Base-by-base conservation (phyloP, 495 filamentous ascomycete genomes). In the Aspergillus wentii region DNA sequence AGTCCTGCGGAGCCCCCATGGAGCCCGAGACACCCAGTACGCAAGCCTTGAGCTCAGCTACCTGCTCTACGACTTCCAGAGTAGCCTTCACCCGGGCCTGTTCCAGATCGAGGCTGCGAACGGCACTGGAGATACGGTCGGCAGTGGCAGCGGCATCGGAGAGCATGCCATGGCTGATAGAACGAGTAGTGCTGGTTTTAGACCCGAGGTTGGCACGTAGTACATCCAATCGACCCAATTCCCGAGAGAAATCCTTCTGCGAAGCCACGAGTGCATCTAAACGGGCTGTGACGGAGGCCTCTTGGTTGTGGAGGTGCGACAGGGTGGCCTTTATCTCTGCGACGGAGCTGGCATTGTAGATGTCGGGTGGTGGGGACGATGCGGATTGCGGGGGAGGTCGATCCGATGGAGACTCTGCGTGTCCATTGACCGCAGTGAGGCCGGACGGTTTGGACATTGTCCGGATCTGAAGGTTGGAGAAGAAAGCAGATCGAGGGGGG, bases 1-100 rank as follows among this genome's bases (percentile, higher is more conserved):
- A 98, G 62, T 97, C 94, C 61, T 98, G 92, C 26, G 94, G 85
- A 2, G 88, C 92, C 9, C 92, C 94, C 92, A 98, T 97, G 27
- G 86, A 90, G 13, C 88, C 90, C 10, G 86, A 79, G 17, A 97
- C 89, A n/a, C 92, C 94, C 14, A 95, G 76, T 27, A 97, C 86
- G 53, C 92, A 98, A 5, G 90, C 80, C 60, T 96, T 96, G 32
- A 98, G 82, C 66, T 98, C 92, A 6, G 86, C 82, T 4, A 98
- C 94, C 58, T 95, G 90, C 53, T 96, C 91, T 3, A 97, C 92
- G 16, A 98, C 89, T 23, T 82, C 80, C 33, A 98, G 65, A 5
- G 94, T 97, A 17, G 85, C 81, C 48, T 88, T 86, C 6, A 97
- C 94, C 19, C 87, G 76, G 8, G 83, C 78, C 64, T 97, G 91